Percentiles rank a stretch among this genome's conserved stretches.
These are phyloP conservation scores for Saccharomyces jurei DNA, from an alignment of 805 yeast species.

Conservation along the genomic window DNA sequence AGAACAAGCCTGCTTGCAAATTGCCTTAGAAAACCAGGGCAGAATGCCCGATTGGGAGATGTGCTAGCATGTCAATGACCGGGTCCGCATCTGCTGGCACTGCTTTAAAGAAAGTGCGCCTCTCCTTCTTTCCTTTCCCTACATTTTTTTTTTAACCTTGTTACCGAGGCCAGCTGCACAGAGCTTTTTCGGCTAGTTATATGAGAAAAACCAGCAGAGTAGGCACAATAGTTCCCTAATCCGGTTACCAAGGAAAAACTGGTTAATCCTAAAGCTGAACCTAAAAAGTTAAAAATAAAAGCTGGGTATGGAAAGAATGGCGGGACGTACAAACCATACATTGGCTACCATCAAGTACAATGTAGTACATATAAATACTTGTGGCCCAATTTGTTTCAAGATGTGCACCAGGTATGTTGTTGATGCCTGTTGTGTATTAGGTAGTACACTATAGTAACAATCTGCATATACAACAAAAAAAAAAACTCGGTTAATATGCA, in stretches of 20 bases:
- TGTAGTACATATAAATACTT: not conserved
- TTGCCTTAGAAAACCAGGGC: no score
- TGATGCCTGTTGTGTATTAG: not conserved
- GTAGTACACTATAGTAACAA: not conserved
- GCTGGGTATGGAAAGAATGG: not conserved
- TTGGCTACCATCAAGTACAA: not conserved
- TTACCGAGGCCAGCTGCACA: not conserved
- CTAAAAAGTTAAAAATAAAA: not conserved
- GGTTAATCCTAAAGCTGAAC: not conserved
- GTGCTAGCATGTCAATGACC: not conserved
- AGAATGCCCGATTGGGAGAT: not conserved
- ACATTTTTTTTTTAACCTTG: not conserved
- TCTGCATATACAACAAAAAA: not conserved
- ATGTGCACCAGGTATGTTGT: not conserved
- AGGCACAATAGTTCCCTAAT: not conserved
- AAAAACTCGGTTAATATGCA: not conserved
- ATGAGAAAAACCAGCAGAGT: not conserved
- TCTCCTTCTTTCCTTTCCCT: not conserved
- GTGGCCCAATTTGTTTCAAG: not conserved
- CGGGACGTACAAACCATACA: not conserved
- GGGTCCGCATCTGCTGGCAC: not conserved
- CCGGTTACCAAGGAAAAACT: not conserved
- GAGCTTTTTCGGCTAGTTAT: not conserved
- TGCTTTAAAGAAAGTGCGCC: not conserved
- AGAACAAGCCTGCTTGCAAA: not conserved